Evolutionary conservation across 192 early-diverging fungal genomes (phyloP).

Genomic region (Gamsiella multidivaricata): DNA sequence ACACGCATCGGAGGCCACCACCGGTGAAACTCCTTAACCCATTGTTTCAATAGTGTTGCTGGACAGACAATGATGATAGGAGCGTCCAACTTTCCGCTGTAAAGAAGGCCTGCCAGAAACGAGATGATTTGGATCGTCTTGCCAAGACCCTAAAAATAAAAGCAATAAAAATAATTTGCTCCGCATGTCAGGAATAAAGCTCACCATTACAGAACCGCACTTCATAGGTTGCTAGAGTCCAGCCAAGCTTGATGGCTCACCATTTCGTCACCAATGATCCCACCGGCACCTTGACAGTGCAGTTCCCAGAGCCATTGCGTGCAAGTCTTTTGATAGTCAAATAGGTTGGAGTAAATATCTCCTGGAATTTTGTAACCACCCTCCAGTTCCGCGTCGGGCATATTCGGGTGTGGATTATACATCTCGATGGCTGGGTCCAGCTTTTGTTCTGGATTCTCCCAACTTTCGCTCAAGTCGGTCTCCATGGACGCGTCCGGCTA

Average conservation of each 20-base stretch:
- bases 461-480: constrained; percentile 25
- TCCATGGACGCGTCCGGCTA: constrained; percentile 42
- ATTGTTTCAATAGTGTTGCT: constrained; percentile 83
- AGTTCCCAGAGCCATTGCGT: constrained; percentile 91
- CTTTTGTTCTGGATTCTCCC: constrained; percentile 41
- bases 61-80: constrained; percentile 76
- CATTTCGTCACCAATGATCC: constrained; percentile 96
- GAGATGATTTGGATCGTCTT: constrained; percentile 93
- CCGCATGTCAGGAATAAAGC: constrained; percentile 6
- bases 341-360: constrained; percentile 81
- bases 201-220: not conserved
- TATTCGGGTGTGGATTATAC: constrained; percentile 56
- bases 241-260: constrained; percentile 39
- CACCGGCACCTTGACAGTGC: constrained; percentile 87
- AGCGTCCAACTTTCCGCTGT: constrained; percentile 63
- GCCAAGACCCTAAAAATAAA: constrained; percentile 77
- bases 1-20: constrained; percentile 93
- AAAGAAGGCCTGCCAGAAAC: constrained; percentile 82
- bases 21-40: constrained; percentile 83
- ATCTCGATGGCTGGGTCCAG: constrained; percentile 63
- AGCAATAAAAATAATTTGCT: constrained; percentile 24
- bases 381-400: constrained; percentile 65
- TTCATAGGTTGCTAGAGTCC: not conserved
- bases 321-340: constrained; percentile 92
- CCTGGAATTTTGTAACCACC: constrained; percentile 75